phyloP scores from a whole-genome alignment of 495 filamentous ascomycete species.

The Hypoxylon perforatum region DNA sequence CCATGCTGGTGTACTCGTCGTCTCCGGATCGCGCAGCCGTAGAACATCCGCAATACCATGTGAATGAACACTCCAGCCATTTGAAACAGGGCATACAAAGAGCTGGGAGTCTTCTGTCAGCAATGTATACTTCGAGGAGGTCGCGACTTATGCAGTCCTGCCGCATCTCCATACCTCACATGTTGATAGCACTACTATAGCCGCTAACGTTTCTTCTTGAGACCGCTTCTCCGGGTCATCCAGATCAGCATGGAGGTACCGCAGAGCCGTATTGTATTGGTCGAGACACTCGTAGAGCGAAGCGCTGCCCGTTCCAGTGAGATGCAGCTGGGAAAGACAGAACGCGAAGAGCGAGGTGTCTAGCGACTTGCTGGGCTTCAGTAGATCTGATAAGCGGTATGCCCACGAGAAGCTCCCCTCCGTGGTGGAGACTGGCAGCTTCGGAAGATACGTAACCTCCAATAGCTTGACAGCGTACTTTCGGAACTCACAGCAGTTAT shows the following conservation, averaged over 20 bases:
- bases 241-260: conserved; percentile 22
- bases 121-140: background rate
- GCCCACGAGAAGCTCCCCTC: conserved; percentile 29
- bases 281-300: conserved; percentile 31
- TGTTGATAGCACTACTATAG: conserved; percentile 29
- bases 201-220: conserved; percentile 27
- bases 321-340: conserved; percentile 27
- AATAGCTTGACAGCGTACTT: conserved; percentile 22
- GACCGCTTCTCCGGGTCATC: conserved; percentile 19
- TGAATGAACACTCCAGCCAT: conserved; percentile 29
- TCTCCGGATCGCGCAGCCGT: conserved; percentile 23
- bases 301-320: conserved; percentile 17
- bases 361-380: conserved; percentile 14
- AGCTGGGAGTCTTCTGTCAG: conserved; percentile 17
- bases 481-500: conserved; percentile 10
- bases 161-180: conserved; percentile 24
- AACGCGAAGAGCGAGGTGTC: conserved; percentile 31
- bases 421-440: background rate
- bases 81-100: conserved; percentile 24
- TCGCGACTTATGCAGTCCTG: no score
- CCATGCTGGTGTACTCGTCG: conserved; percentile 26
- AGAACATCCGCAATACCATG: conserved; percentile 24
- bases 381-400: conserved; percentile 16
- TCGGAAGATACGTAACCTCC: conserved; percentile 27
- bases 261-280: conserved; percentile 28